A percentile compares a stretch with the other conserved stretches of the same genome.
Evolutionary conservation across 1,284 basidiomycete genomes (phyloP).

Genomic region (Erythrobasidium hasegawianum): DNA sequence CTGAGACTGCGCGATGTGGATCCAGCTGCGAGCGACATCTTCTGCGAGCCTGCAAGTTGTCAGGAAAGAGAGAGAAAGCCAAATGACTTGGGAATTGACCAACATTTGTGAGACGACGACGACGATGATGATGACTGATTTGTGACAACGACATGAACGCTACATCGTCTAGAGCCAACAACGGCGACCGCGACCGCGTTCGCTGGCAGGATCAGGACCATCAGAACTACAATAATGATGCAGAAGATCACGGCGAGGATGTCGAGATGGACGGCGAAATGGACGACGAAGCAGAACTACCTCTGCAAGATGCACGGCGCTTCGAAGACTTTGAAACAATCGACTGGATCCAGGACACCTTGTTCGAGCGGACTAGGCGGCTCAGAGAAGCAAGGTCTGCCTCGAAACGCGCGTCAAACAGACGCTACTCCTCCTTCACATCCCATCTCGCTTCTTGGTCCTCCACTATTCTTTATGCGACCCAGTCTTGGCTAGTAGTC

Average conservation of each 20-base stretch:
- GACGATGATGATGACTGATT: no score
- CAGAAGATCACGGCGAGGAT: background rate
- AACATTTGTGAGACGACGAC: no score
- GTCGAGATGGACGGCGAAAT: constrained; percentile 6
- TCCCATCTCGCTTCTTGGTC: constrained; percentile 39
- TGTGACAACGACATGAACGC: no score
- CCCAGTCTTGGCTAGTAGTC: constrained; percentile 70
- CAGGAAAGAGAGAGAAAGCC: no score
- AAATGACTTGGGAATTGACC: no score
- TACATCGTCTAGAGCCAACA: no score
- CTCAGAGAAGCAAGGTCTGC: constrained; percentile 59
- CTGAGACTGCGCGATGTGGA: constrained; percentile 7
- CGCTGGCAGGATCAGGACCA: background rate
- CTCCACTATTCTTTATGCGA: constrained; percentile 52
- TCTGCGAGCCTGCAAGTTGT: no score
- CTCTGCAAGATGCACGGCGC: constrained; percentile 23
- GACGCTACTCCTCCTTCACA: constrained; percentile 42
- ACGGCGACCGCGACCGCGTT: no score
- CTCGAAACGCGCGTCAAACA: constrained; percentile 44
- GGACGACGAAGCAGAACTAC: constrained; percentile 17
- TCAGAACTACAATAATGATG: background rate
- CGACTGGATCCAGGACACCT: constrained; percentile 93
- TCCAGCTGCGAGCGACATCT: background rate
- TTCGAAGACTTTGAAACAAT: constrained; percentile 37
- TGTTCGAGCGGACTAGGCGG: constrained; percentile 74